Base-by-base conservation (phyloP, 1,139 yeast species). In the Taphrina populina region DNA sequence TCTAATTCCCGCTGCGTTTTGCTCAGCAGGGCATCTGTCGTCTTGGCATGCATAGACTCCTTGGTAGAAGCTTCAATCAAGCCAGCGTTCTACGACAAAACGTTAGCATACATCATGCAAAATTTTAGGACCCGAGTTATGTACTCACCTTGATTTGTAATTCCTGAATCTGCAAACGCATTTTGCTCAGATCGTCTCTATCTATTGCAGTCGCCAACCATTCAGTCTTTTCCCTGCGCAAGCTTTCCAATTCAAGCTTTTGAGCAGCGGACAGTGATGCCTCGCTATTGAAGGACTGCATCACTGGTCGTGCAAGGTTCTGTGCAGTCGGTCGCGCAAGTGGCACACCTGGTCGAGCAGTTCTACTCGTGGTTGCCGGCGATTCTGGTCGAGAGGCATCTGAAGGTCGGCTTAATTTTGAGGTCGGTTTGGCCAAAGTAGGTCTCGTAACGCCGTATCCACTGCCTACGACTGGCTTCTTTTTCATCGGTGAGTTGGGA, bases 1-100 rank as follows among this genome's bases (percentile, higher is more conserved):
- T 82, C 88, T 47, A 81, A 68, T 62, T 84, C 92, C 49, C 81
- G 77, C 52, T 73, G 76, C 17, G 80, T 71, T 44, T 90, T 70
- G 34, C 76, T 73, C 3, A 84, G 70, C 64, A 82, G 88, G 0
- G 84, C 79, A 53, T 84, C 92, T 61, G 80, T 81, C 43, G 84
- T 81, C 66, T 83, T 82, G 26, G 79, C 68, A 59, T 76, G 73
- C 61, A 82, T 71, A 35, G 73, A 71, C 52, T 77, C 76, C 47
- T 73, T 74, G 1, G 83, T 79, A 46, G 76, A 75, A 55, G 79
- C 83, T 56, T 75, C 79, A 57, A 72, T 62, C 70, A 82, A 46
- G 69, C 65, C 65, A 62, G 77, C 65, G 66, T 67, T 62, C 46
- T 47, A 26, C 5, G 10, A 15, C 17, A 37, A n/a, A n/a, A n/a